Percentiles rank a stretch among this genome's conserved stretches.
Conservation (phyloP, 306 rosid species). For the Vigna reflexopilosa region DNA sequence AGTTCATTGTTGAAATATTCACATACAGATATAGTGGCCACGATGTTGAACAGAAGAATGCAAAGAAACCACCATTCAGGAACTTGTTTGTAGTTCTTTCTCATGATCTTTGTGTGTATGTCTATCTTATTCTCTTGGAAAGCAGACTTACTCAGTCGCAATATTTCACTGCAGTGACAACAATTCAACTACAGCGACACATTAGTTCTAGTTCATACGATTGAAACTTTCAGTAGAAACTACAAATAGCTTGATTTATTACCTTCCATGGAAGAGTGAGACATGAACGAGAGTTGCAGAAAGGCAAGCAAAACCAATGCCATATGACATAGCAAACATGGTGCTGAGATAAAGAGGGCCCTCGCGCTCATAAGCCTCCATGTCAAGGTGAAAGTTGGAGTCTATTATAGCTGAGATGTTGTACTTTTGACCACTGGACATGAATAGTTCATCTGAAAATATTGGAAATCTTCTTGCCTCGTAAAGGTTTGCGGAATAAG, state of each 20-base stretch:
- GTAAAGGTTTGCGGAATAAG: conserved; percentile 71
- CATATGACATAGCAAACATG: conserved; percentile 66
- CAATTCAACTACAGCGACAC: background rate
- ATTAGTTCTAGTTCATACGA: background rate
- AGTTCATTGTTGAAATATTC: conserved; percentile 67
- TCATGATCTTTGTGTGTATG: conserved; percentile 87
- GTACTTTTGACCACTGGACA: conserved; percentile 67
- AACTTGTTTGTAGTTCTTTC: conserved; percentile 66
- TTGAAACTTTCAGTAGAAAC: background rate
- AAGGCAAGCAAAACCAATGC: conserved; percentile 78
- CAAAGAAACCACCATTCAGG: conserved; percentile 86
- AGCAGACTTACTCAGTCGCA: conserved; percentile 76
- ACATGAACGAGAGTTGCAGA: conserved; percentile 82
- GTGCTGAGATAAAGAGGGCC: conserved; percentile 81
- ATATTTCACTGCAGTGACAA: conserved; percentile 63
- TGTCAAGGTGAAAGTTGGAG: conserved; percentile 68
- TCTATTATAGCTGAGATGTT: conserved; percentile 74
- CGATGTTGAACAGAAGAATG: conserved; percentile 67
- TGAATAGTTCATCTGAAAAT: conserved; percentile 74
- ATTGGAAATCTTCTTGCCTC: conserved; percentile 78
- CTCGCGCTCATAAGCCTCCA: conserved; percentile 59
- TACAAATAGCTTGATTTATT: background rate
- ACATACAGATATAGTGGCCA: conserved; percentile 58
- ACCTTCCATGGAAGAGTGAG: conserved; percentile 80
- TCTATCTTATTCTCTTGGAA: conserved; percentile 67